Base-by-base conservation (phyloP, 2,329 filamentous ascomycete species). In the Claviceps sorghi region DNA sequence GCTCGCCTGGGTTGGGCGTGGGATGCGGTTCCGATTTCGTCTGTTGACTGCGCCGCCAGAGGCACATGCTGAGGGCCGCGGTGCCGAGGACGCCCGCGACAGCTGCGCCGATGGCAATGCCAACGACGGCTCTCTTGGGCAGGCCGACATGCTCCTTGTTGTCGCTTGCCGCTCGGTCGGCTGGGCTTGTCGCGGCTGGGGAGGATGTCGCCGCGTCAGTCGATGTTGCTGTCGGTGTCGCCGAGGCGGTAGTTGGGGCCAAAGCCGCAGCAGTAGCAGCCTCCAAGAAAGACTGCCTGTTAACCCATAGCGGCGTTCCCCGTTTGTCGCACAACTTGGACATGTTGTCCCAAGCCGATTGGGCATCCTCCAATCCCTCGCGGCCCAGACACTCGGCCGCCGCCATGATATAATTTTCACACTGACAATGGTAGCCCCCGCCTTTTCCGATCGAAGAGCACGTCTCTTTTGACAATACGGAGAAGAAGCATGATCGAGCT, bases 351-450 rank as follows among this genome's bases (percentile, higher is more conserved):
- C 74, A 79, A 17, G 74, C 72, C 17, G 59, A 52, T 15, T 62
- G 55, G 6, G 77, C 56, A 45, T 77, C 71, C 22, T 22, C 57
- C 0, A 61, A 58, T 19, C 58, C 59, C 3, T 59, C 36, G 17
- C 58, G 53, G 8, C 69, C 73, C 13, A 79, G 59, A 56, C 76
- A 79, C 13, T 55, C 57, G 2, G 75, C 76, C 2, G 72, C 59
- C 36, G 67, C 66, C 21, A 68, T 71, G 54, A 78, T 64, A 60
- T 78, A 79, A 56, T 70, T 64, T 52, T 71, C 71, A 59, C 76
- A 79, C 2, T 78, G 65, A 51, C 76, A 79, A 2, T 59, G 50
- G 57, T 79, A 78, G 55, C 77, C 64, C 32, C 67, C 62, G 0
- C 58, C 45, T 2, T 67, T 64, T 0, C 67, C 68, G 21, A 60